These are phyloP conservation scores for Talaromyces nanjingensis DNA, from an alignment of 495 filamentous ascomycete species.

Conservation along the genomic window DNA sequence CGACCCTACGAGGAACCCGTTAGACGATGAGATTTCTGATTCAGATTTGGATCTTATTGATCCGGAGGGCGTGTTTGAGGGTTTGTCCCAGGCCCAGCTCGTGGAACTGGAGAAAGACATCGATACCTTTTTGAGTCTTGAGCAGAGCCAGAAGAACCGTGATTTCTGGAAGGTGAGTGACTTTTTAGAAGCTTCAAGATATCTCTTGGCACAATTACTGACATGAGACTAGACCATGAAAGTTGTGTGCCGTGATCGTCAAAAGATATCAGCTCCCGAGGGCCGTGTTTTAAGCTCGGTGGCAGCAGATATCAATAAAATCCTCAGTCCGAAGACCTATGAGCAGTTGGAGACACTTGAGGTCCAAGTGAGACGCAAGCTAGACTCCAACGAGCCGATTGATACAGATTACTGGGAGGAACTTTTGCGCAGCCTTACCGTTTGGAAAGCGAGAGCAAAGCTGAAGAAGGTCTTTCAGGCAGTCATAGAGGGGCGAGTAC, in stretches of 20 bases:
- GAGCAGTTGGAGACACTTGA: constrained; percentile 81
- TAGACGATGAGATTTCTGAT: constrained; percentile 82
- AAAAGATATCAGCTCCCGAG: constrained; percentile 58
- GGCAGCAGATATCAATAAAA: constrained; percentile 76
- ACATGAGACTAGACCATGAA: constrained; percentile 57
- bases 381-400: constrained; percentile 83
- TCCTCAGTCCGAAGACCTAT: constrained; percentile 79
- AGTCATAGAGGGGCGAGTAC: constrained; percentile 67
- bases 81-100: constrained; percentile 62
- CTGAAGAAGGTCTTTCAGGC: constrained; percentile 73
- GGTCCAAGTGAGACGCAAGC: constrained; percentile 72
- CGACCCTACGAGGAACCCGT: constrained; percentile 65
- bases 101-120: constrained; percentile 81
- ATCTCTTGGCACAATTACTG: neutral
- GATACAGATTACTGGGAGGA: constrained; percentile 98
- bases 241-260: constrained; percentile 73
- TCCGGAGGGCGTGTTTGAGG: constrained; percentile 76
- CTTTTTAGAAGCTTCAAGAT: neutral
- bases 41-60: constrained; percentile 71
- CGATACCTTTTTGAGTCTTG: constrained; percentile 72
- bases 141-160: constrained; percentile 66
- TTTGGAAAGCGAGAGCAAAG: constrained; percentile 89
- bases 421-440: constrained; percentile 70
- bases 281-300: constrained; percentile 75
- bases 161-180: constrained; percentile 75